phyloP scores from a whole-genome alignment of 2,329 filamentous ascomycete genomes.

The Fusarium austroafricanum region DNA sequence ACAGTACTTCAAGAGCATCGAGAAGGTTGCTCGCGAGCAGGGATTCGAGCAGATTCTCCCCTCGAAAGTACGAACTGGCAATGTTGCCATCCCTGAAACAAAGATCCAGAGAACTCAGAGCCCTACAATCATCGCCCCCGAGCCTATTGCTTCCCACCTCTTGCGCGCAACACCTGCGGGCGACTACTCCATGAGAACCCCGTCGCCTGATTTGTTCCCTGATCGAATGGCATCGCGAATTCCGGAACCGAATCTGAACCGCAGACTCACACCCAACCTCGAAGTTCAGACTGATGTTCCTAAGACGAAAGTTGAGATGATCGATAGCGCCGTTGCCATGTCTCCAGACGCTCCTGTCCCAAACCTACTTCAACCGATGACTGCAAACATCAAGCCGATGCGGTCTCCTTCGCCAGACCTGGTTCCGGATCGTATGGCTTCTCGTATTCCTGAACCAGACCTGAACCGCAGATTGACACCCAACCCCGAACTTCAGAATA shows the following conservation, averaged over 20 bases:
- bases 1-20: constrained; percentile 78
- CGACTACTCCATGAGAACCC: constrained; percentile 66
- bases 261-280: constrained; percentile 59
- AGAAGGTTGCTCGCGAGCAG: constrained; percentile 68
- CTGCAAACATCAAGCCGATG: constrained; percentile 65
- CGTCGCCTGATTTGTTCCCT: constrained; percentile 70
- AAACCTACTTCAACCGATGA: constrained; percentile 63
- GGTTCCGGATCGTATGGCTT: constrained; percentile 71
- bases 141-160: constrained; percentile 67
- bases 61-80: constrained; percentile 66
- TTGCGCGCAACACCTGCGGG: constrained; percentile 66
- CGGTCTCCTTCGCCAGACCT: constrained; percentile 69
- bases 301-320: constrained; percentile 57
- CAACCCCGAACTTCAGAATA: constrained; percentile 59
- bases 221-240: constrained; percentile 72
- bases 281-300: constrained; percentile 65
- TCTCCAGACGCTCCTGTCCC: constrained; percentile 66
- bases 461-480: constrained; percentile 60
- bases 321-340: constrained; percentile 60
- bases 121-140: constrained; percentile 62
- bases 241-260: constrained; percentile 58
- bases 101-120: constrained; percentile 58
- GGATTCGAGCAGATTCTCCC: constrained; percentile 69
- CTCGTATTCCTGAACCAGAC: constrained; percentile 64
- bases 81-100: constrained; percentile 54